phyloP scores from a whole-genome alignment of 106 monocot genomes.

The Allium fistulosum region DNA sequence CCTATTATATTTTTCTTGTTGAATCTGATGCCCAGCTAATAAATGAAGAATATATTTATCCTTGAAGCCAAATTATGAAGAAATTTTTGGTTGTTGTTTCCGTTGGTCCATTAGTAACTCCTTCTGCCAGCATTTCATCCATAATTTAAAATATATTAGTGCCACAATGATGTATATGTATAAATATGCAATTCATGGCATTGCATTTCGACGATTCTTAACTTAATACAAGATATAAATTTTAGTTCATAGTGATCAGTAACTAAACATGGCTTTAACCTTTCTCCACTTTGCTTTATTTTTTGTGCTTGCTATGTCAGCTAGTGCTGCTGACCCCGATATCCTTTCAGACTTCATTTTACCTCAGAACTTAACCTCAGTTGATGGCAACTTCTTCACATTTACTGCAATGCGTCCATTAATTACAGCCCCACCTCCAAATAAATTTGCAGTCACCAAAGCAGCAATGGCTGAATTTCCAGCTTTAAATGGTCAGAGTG shows the following conservation, averaged over 20 bases:
- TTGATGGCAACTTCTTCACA: constrained; percentile 11
- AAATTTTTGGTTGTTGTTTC: too few species aligned
- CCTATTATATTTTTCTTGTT: not conserved
- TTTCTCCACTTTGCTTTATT: not conserved
- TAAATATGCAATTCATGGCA: too few species aligned
- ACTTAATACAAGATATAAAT: too few species aligned
- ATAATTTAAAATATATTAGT: too few species aligned
- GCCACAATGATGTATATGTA: not conserved
- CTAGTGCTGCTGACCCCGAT: constrained; percentile 12
- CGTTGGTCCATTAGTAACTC: too few species aligned
- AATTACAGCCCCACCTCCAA: not conserved
- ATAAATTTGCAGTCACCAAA: constrained; percentile 1
- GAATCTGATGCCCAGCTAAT: too few species aligned
- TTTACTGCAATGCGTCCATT: constrained; percentile 7
- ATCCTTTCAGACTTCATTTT: constrained; percentile 11
- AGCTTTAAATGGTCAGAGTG: constrained; percentile 14
- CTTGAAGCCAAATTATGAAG: too few species aligned
- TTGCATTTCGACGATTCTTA: too few species aligned
- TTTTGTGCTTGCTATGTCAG: not conserved
- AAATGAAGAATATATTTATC: too few species aligned
- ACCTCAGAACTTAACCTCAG: not conserved
- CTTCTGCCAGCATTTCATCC: too few species aligned
- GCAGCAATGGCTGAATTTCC: constrained; percentile 11
- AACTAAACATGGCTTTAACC: not conserved
- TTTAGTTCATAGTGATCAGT: too few species aligned